Conservation (phyloP, 345 rosid species). For the Lepidium aucheri region DNA sequence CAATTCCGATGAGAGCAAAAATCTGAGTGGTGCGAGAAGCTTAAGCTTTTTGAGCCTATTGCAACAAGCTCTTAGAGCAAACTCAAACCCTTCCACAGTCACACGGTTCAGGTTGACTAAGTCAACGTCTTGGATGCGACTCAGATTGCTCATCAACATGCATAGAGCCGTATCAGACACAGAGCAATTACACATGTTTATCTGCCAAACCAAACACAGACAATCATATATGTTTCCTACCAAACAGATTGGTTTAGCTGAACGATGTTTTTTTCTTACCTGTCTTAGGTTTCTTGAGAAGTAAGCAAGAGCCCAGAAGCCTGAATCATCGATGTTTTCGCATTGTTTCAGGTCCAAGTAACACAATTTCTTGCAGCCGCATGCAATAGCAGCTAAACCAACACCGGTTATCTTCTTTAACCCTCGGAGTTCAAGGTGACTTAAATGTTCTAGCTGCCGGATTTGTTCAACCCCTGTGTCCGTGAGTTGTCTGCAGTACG, state of each 20-base stretch:
- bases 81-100: constrained; percentile 70
- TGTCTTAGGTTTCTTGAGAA: constrained; percentile 67
- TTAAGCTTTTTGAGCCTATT: constrained; percentile 74
- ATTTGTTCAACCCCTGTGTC: constrained; percentile 55
- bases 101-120: constrained; percentile 60
- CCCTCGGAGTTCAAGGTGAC: constrained; percentile 65
- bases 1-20: constrained; percentile 62
- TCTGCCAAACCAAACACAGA: constrained; percentile 43
- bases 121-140: constrained; percentile 81
- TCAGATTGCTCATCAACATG: constrained; percentile 73
- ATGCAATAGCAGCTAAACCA: constrained; percentile 55
- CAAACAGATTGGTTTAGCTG: neutral
- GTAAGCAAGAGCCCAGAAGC: constrained; percentile 71
- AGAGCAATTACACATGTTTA: constrained; percentile 66
- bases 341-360: constrained; percentile 81
- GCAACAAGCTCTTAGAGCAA: constrained; percentile 60
- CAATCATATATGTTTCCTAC: neutral
- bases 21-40: constrained; percentile 53
- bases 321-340: constrained; percentile 56
- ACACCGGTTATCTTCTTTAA: constrained; percentile 48
- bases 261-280: constrained; percentile 31
- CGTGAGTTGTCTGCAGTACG: constrained; percentile 60
- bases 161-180: constrained; percentile 37
- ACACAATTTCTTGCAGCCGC: constrained; percentile 51
- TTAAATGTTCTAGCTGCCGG: constrained; percentile 46